Conservation (phyloP, 331 rosid genomes). For the Ulmus americana region DNA sequence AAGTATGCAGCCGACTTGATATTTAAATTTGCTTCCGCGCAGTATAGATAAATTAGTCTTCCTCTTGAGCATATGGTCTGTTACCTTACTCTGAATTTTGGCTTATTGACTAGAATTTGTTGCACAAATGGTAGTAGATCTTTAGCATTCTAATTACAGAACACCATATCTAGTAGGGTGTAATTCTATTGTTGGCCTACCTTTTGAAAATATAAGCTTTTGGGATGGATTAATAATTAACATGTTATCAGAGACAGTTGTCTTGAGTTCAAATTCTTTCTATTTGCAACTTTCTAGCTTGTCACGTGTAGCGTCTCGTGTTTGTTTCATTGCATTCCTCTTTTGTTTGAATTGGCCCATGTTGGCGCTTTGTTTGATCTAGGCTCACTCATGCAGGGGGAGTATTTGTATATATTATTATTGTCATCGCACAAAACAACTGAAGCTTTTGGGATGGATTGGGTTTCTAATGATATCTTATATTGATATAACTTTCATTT, state of each 20-base stretch:
- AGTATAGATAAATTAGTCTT: conserved; percentile 13
- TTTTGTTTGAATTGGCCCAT: no score
- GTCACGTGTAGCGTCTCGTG: no score
- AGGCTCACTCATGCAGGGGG: no score
- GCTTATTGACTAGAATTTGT: conserved; percentile 10
- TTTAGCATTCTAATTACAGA: background rate
- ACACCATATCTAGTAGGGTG: background rate
- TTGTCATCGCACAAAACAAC: no score
- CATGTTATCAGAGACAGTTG: background rate
- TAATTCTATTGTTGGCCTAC: background rate
- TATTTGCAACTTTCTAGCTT: background rate
- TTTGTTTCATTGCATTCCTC: no score
- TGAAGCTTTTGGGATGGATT: no score
- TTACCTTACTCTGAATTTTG: conserved; percentile 9
- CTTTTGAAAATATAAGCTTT: no score
- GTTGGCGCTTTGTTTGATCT: no score
- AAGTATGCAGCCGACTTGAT: conserved; percentile 37
- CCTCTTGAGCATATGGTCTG: conserved; percentile 7
- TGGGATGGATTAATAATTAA: no score
- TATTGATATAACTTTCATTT: no score
- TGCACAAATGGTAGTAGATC: background rate
- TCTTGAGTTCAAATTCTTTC: background rate
- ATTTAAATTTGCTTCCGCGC: background rate
- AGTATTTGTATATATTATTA: no score
- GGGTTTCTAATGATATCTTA: no score